Evolutionary conservation across 139 green algal genomes (phyloP), one percentile per base, ranked within the genome.

Genomic region (Edaphochlamys debaryana): DNA sequence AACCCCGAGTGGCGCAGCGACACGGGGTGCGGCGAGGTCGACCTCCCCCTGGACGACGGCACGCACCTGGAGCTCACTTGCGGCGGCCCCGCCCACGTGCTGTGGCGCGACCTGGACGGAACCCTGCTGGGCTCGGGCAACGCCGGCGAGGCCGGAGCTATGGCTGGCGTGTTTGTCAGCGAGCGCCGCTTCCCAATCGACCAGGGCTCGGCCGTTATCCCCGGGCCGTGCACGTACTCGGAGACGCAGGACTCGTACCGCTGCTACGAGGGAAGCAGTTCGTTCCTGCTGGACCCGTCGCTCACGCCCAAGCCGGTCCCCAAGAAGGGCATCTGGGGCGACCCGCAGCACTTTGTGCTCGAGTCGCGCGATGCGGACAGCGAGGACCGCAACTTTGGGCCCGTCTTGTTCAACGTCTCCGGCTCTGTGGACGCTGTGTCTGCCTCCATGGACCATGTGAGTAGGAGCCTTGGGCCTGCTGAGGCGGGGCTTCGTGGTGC

Each of bases 351-450:
- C 48, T 87, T 91, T 42, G 88, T 94, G 79, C 79, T 91, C 19
- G 84, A 94, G 86, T 84, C 40, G 40, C 84, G 83, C 19, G 91
- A 94, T 71, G 30, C 38, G 8, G 91, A 94, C 85, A 88, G 40
- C 22, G 91, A 94, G 89, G 68, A 83, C 68, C 89, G 91, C 75
- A 92, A 93, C 86, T 91, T 93, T 45, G 64, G 60, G 27, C 91
- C 91, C 9, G 86, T 94, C 1, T 81, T 93, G 38, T 76, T 84
- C 70, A 87, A 87, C 63, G 69, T 84, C 11, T 84, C 67, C 5
- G 86, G 85, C 38, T 56, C 79, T 32, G 67, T 80, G 2, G 88
- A 92, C 82, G 32, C 90, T 36, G 54, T 87, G 5, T 71, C 84
- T 0, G 34, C 60, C 15, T 58, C 77, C 30, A 89, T 91, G 82